A percentile compares a stretch with the other conserved stretches of the same genome.
phyloP scores from a whole-genome alignment of 306 rosid species.

The Canavalia gladiata region DNA sequence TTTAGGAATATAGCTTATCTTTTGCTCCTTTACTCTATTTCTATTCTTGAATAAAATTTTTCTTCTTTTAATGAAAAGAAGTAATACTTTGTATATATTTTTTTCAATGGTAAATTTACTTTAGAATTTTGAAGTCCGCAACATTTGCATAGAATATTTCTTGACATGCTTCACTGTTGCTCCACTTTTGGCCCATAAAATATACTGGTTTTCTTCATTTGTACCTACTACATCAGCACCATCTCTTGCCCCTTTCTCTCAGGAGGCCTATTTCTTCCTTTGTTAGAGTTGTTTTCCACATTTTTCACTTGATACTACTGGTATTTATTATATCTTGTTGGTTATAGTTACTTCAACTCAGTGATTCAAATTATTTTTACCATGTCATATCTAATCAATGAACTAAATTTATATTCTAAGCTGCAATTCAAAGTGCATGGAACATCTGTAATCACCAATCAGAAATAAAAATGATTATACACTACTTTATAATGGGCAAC shows the following conservation, averaged over 20 bases:
- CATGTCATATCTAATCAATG: not conserved
- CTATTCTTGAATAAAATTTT: too few relatives aligned
- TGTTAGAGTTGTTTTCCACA: slow-evolving; percentile 12
- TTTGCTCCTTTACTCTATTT: too few relatives aligned
- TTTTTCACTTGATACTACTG: not conserved
- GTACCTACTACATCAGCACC: not conserved
- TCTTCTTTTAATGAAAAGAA: too few relatives aligned
- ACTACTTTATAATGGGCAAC: not conserved
- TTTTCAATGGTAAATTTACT: slow-evolving; percentile 22
- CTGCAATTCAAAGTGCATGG: slow-evolving; percentile 11
- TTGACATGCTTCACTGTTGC: not conserved
- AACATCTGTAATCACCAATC: slow-evolving; percentile 7
- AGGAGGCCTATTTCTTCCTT: not conserved
- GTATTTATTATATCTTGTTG: slow-evolving; percentile 13
- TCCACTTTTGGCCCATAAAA: slow-evolving; percentile 15
- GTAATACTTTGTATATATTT: not conserved
- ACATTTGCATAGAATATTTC: not conserved
- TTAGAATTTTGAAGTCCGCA: not conserved
- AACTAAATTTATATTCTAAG: not conserved
- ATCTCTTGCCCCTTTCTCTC: slow-evolving; percentile 22
- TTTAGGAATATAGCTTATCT: too few relatives aligned
- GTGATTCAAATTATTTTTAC: slow-evolving; percentile 16
- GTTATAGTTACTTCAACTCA: not conserved
- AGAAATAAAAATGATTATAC: slow-evolving; percentile 22
- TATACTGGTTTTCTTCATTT: slow-evolving; percentile 3